These are phyloP conservation scores for Mycosarcoma mackinlayi DNA, from an alignment of 1,284 basidiomycete genomes.

Conservation along the genomic window DNA sequence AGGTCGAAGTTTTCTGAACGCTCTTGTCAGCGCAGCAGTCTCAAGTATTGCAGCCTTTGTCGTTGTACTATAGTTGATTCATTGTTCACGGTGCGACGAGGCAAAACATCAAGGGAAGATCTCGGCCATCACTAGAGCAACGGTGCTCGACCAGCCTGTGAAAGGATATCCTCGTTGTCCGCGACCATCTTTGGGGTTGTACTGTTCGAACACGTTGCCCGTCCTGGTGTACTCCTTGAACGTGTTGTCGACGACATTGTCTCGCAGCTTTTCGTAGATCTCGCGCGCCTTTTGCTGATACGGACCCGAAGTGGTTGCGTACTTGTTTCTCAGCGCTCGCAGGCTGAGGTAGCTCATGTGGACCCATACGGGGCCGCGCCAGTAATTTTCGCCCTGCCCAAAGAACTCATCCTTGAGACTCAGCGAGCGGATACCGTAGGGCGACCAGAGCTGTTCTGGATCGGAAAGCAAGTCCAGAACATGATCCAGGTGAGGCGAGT, in stretches of 20 bases:
- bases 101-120: constrained; percentile 50
- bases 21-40: no score
- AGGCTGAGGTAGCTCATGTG: constrained; percentile 94
- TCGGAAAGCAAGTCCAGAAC: constrained; percentile 83
- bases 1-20: constrained; percentile 58
- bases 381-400: constrained; percentile 92
- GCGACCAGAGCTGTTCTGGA: constrained; percentile 87
- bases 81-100: no score
- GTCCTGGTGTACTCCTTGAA: constrained; percentile 90
- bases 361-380: constrained; percentile 95
- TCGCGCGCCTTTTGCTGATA: constrained; percentile 78
- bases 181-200: constrained; percentile 83
- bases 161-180: constrained; percentile 78
- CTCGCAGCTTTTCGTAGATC: constrained; percentile 82
- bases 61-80: no score
- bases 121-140: constrained; percentile 66
- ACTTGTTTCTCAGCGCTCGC: constrained; percentile 81
- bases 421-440: constrained; percentile 86
- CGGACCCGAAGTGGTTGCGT: constrained; percentile 82
- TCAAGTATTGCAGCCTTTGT: no score
- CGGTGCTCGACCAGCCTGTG: constrained; percentile 64
- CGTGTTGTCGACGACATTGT: constrained; percentile 86
- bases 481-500: constrained; percentile 80
- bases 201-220: constrained; percentile 96
- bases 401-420: constrained; percentile 86